phyloP scores from a whole-genome alignment of 2,329 filamentous ascomycete species.

The Colletotrichum lini region DNA sequence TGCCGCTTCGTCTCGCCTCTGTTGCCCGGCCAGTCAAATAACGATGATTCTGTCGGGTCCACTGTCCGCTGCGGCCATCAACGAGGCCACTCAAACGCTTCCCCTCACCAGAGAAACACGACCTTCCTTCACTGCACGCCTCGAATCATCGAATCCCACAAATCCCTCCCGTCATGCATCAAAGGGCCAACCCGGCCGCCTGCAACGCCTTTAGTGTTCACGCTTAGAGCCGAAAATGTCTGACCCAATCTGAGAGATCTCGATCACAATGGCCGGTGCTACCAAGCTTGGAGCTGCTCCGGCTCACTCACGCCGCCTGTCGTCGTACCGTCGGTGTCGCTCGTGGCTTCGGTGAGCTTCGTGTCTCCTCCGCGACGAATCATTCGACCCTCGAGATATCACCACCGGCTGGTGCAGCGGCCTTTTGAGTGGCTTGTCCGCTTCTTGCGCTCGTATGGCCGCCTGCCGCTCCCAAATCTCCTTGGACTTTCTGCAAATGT shows the following conservation, averaged over 20 bases:
- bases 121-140: constrained; percentile 30
- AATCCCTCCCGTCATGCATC: constrained; percentile 34
- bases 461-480: constrained; percentile 71
- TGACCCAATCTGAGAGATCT: constrained; percentile 40
- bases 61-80: constrained; percentile 38
- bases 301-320: constrained; percentile 47
- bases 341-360: constrained; percentile 51
- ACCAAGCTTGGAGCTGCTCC: constrained; percentile 11
- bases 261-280: constrained; percentile 17
- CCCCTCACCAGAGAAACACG: constrained; percentile 28
- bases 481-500: constrained; percentile 72
- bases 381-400: constrained; percentile 59
- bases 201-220: constrained; percentile 28
- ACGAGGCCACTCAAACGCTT: constrained; percentile 26
- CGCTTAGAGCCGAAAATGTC: constrained; percentile 24
- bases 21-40: constrained; percentile 31
- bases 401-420: constrained; percentile 70
- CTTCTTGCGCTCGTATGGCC: constrained; percentile 62
- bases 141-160: constrained; percentile 41
- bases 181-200: constrained; percentile 24
- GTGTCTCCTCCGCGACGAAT: constrained; percentile 53
- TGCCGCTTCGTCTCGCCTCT: constrained; percentile 23
- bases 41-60: constrained; percentile 29
- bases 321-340: constrained; percentile 47
- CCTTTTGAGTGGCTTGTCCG: constrained; percentile 67